Evolutionary conservation across 805 yeast genomes (phyloP).

Genomic region (Candida peoriensis): DNA sequence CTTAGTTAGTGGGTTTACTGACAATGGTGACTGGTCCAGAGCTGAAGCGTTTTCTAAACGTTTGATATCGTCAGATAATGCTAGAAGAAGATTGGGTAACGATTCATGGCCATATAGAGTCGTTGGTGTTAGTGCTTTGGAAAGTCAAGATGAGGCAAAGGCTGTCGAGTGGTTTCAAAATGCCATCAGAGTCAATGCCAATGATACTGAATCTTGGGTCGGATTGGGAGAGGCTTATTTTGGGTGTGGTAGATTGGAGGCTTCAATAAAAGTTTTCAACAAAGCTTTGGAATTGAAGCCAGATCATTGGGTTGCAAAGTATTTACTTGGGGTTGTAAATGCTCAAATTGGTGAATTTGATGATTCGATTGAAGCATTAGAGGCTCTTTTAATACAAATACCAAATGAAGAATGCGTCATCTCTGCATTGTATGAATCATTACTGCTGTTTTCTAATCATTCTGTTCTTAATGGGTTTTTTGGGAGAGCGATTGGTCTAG

Average conservation of each 20-base stretch:
- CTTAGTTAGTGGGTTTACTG: constrained; percentile 66
- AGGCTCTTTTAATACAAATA: constrained; percentile 33
- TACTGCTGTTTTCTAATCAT: constrained; percentile 47
- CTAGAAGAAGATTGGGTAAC: constrained; percentile 42
- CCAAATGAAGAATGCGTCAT: constrained; percentile 49
- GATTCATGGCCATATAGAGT: constrained; percentile 86
- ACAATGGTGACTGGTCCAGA: constrained; percentile 71
- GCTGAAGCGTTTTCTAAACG: constrained; percentile 71
- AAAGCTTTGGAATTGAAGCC: constrained; percentile 55
- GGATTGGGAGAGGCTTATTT: constrained; percentile 96
- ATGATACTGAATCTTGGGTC: constrained; percentile 80
- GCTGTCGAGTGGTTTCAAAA: constrained; percentile 89
- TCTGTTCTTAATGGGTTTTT: constrained; percentile 57
- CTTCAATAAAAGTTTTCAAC: constrained; percentile 77
- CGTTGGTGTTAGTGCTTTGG: constrained; percentile 73
- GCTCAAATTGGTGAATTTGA: constrained; percentile 63
- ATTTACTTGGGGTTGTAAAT: constrained; percentile 61
- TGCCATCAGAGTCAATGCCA: constrained; percentile 63
- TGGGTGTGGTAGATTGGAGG: constrained; percentile 79
- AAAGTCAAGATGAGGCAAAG: constrained; percentile 61
- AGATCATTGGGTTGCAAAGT: constrained; percentile 55
- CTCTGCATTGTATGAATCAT: constrained; percentile 51
- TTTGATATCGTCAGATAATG: constrained; percentile 58
- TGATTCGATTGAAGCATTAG: constrained; percentile 47
- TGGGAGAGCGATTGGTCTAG: constrained; percentile 54